Base-by-base conservation (phyloP, 164 flowering plant species). In the Platanus orientalis region DNA sequence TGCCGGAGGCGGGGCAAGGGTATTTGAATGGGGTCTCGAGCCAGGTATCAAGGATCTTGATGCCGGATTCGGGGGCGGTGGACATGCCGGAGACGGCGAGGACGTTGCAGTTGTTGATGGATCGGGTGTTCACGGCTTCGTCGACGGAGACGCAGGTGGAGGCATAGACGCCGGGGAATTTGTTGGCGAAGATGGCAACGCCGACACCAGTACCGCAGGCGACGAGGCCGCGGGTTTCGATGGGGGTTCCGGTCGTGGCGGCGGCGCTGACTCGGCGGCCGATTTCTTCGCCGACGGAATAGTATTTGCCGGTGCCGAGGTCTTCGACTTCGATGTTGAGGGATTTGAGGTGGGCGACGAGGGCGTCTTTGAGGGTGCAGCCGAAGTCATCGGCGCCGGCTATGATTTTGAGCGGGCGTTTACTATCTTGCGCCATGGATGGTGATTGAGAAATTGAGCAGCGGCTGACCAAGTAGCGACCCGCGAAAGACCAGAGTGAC, bases 191-290 rank as follows among this genome's bases (percentile, higher is more conserved):
- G 61, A 93, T 93, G 49, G 79, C 62, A 63, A 93, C 98, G 44
- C 98, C 98, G 50, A 72, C 85, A 61, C 98, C 98, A 28, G 96
- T 89, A 20, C 98, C 98, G 71, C 98, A 93, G 23, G 88, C 92
- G 65, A 93, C 78, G 50, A 93, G 84, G 58, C 98, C 98, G 17
- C 93, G 84, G 53, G 77, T 80, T n/a, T 81, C 85, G 34, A 19
- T 25, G 62, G 66, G 13, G 59, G 76, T 6, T 50, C 59, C 5
- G 17, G 68, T n/a, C n/a, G n/a, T 23, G 13, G 56, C 20, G 48
- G 76, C 62, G 67, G 73, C n/a, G 81, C 77, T 71, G 75, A 90
- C 88, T 19, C 83, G 83, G 49, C 83, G 86, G 63, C 91, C 96
- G 67, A 90, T 75, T 57, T 93, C 83, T 20, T 84, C 86, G 57